phyloP scores from a whole-genome alignment of 179 eudicot species.

The Silene vulgaris region DNA sequence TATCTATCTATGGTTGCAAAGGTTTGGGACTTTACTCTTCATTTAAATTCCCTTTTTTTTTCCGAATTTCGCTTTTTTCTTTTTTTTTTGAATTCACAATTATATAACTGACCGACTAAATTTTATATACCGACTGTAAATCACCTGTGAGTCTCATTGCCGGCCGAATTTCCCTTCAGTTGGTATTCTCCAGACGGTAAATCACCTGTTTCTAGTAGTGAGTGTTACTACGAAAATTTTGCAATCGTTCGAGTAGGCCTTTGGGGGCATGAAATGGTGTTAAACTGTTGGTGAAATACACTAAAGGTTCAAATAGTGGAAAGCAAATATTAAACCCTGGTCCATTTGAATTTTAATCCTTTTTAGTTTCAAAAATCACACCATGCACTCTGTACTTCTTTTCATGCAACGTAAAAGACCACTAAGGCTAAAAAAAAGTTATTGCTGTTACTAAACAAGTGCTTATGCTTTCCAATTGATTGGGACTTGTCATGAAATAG shows the following conservation, averaged over 20 bases:
- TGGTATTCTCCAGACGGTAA: no score
- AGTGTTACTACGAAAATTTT: no score
- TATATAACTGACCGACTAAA: not conserved
- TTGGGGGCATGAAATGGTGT: no score
- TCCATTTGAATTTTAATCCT: constrained; percentile 5
- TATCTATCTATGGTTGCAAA: constrained; percentile 20
- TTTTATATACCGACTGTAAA: no score
- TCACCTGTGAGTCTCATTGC: no score
- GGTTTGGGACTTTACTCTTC: constrained; percentile 19
- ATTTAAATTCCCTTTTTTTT: constrained; percentile 19
- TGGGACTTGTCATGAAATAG: constrained; percentile 23
- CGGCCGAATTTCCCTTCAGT: no score
- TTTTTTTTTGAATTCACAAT: no score
- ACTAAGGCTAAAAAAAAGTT: constrained; percentile 19
- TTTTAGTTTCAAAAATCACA: constrained; percentile 15
- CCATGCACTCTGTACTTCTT: constrained; percentile 24
- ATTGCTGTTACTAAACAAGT: constrained; percentile 18
- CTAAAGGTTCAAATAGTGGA: not conserved
- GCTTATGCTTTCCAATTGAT: constrained; percentile 26
- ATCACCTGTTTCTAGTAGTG: no score
- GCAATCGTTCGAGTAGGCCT: no score
- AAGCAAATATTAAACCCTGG: not conserved
- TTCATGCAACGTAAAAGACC: constrained; percentile 29
- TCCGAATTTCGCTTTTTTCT: constrained; percentile 5
- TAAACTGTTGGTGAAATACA: no score